Conservation (phyloP, 2,329 filamentous ascomycete genomes). For the Helotiales sp. region DNA sequence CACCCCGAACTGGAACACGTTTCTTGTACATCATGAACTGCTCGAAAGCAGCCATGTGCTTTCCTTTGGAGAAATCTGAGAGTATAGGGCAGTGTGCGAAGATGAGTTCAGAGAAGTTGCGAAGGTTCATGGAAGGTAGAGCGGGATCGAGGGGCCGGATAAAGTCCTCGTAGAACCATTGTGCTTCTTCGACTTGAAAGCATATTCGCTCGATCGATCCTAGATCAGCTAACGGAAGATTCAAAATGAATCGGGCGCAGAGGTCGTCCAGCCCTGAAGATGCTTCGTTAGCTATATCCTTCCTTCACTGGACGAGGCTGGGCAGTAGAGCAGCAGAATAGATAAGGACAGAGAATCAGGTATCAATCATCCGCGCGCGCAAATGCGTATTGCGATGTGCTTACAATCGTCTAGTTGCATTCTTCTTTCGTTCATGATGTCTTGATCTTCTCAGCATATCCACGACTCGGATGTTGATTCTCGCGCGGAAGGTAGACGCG, state of each 20-base stretch:
- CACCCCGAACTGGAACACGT: constrained; percentile 89
- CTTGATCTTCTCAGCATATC: constrained; percentile 66
- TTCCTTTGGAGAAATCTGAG: constrained; percentile 76
- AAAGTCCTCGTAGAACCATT: constrained; percentile 99
- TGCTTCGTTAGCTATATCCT: constrained; percentile 28
- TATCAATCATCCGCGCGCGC: not conserved
- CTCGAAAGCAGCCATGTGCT: constrained; percentile 83
- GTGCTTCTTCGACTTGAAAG: constrained; percentile 98
- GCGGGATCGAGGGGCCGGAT: constrained; percentile 86
- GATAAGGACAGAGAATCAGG: not conserved
- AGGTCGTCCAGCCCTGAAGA: constrained; percentile 89
- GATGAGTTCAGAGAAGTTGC: constrained; percentile 85
- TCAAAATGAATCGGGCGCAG: constrained; percentile 97
- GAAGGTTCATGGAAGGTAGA: constrained; percentile 83
- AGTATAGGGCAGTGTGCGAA: constrained; percentile 94
- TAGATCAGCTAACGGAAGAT: constrained; percentile 90
- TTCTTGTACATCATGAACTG: constrained; percentile 95
- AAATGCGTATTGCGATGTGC: constrained; percentile 35
- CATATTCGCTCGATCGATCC: constrained; percentile 91
- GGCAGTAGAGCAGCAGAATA: not conserved
- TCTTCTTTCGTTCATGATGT: constrained; percentile 74
- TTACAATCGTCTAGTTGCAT: constrained; percentile 91
- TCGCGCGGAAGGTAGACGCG: constrained; percentile 23
- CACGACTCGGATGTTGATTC: constrained; percentile 40
- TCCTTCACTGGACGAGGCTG: constrained; percentile 17